Evolutionary conservation across 129 eudicot genomes (phyloP), one percentile per base, ranked within the genome.

Genomic region (Tagetes erecta): DNA sequence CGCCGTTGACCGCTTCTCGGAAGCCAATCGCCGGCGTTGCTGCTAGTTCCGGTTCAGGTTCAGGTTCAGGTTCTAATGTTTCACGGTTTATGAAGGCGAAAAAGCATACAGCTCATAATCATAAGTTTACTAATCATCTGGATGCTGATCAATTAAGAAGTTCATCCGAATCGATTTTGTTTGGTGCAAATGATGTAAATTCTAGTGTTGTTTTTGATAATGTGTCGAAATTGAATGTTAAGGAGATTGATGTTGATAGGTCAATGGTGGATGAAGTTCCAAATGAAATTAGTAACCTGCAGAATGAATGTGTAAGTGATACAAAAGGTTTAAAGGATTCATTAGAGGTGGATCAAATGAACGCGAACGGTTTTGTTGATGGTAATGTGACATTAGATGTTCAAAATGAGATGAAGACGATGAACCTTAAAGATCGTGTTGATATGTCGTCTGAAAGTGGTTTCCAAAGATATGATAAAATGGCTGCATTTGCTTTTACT

Each of bases 371-470:
- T 49, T 37, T 49, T 47, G 20, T 53, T 62, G 73, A 82, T 60
- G 75, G 63, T 37, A 68, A 65, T 71, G 55, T 71, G 63, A 76
- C 58, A 8, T 67, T 33, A 35, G 86, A 78, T 44, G 76, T 89
- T 8, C 83, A 83, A 6, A 78, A 74, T 76, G 86, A 88, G 84
- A 79, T 84, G 86, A 77, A 79, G 74, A 84, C 80, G 44, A 78
- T 91, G 86, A 83, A 85, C 65, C 69, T 86, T 46, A 58, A 76
- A 68, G 87, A 82, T 40, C 27, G 41, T 2, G 44, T 13, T 5
- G 76, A 62, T 33, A 69, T 31, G 8, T 42, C 40, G 49, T 57
- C 64, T 64, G 75, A 80, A 41, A 77, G 76, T 81, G 27, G 27
- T 20, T 20, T 20, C 27, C 27, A 20, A 20, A 20, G 27, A 20